Base-by-base conservation (phyloP, 768 basidiomycete species). In the Leccinum disarticulatum region DNA sequence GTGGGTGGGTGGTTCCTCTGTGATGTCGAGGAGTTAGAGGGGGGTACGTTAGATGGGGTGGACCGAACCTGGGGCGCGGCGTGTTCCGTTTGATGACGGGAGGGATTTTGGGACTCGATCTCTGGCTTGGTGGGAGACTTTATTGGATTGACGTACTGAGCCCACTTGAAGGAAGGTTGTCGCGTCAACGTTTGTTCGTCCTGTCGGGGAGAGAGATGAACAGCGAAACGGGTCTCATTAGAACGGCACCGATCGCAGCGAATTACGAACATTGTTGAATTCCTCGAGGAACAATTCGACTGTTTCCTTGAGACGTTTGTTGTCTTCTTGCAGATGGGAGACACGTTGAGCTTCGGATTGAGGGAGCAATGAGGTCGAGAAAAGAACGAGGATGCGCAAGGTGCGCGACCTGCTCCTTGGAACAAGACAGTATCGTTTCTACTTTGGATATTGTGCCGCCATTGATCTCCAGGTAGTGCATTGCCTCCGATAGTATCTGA, bases 81-180 rank as follows among this genome's bases (percentile, higher is more conserved):
- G 62, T 92, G 88, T 68, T 94, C 92, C 28, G 80, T 74, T 55
- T 88, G 87, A 58, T 87, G 87, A 5, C 92, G 92, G 1, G 92
- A 94, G 47, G 84, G 81, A 68, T 88, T 87, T 0, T 90, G 92
- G 0, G 91, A 92, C 61, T 93, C 91, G 22, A 74, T 70, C 47
- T 87, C 86, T 33, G 81, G 75, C 73, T 90, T 92, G 25, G 92
- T 95, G 28, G 93, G 93, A 19, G 93, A 94, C 63, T 85, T 85
- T 58, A 85, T 74, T 2, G 89, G 85, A 69, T 90, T 88, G 31
- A 87, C 83, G 61, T 86, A 93, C 57, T 87, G 82, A 0, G 91
- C 91, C 93, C 93, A 95, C 69, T 93, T 93, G 76, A 93, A 92
- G 14, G 93, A 93, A 31, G 87, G 85, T 67, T 91, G 90, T 56